These are phyloP conservation scores for Phytophthora tentaculata DNA, from an alignment of 352 stramenopile species.

Conservation along the genomic window DNA sequence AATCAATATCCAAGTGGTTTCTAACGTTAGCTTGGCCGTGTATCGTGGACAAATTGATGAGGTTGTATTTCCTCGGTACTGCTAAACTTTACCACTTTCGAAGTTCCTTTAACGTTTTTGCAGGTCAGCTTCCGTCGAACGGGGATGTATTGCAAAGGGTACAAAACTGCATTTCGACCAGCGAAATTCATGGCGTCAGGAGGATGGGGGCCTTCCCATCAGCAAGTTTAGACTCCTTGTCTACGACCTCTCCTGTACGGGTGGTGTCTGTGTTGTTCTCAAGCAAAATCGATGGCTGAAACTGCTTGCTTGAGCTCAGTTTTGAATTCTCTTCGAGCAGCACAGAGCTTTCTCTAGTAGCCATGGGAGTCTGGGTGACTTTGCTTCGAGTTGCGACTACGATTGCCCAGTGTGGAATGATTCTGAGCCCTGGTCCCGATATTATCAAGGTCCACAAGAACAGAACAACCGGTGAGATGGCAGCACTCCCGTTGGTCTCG, in stretches of 20 bases:
- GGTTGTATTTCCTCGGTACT: too few relatives aligned
- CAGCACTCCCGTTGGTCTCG: slow-evolving; percentile 23
- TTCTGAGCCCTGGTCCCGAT: slow-evolving; percentile 24
- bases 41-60: too few relatives aligned
- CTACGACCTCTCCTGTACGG: slow-evolving; percentile 1
- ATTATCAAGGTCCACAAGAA: slow-evolving; percentile 21
- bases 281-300: background rate
- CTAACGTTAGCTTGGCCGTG: too few relatives aligned
- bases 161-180: too few relatives aligned
- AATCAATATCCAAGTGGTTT: too few relatives aligned
- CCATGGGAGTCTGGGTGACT: slow-evolving; percentile 11
- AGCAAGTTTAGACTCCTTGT: slow-evolving; percentile 15
- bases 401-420: slow-evolving; percentile 23
- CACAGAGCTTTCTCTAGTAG: background rate
- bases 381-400: slow-evolving; percentile 24
- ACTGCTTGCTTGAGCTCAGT: background rate
- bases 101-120: too few relatives aligned
- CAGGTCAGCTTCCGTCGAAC: too few relatives aligned
- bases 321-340: slow-evolving; percentile 10
- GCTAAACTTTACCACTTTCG: too few relatives aligned
- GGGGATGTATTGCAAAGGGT: too few relatives aligned
- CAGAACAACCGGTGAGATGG: slow-evolving; percentile 28
- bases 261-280: background rate
- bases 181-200: background rate
- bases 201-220: slow-evolving; percentile 3